Evolutionary conservation across 805 yeast species (phyloP), one percentile per base, ranked within the genome.

Genomic region (Nakazawaea wickerhamii): DNA sequence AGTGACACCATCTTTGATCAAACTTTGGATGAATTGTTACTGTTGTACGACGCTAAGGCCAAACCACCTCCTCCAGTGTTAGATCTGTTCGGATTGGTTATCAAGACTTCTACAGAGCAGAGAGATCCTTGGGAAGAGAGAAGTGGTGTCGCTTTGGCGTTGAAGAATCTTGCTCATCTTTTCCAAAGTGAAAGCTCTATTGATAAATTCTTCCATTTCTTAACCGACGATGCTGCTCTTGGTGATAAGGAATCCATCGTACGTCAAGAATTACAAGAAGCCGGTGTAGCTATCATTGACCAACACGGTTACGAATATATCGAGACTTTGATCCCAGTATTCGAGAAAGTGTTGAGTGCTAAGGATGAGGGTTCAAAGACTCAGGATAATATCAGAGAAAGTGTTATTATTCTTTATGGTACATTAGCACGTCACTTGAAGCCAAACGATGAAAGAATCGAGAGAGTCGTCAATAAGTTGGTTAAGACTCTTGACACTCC

Each of bases 381-480:
- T 5, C 81, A 77, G 51, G 87, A 82, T 58, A 65, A 67, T 26
- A 74, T 87, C 48, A 81, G 81, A 53, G 95, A 89, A 59, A 77
- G 85, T 53, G 83, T 83, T 15, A 85, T 93, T 52, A 83, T 93
- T 44, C 67, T 91, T 35, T 93, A 91, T 55, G 99, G 99, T 52
- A 78, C 93, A 4, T 73, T 90, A 48, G 98, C 96, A 1, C 83
- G 84, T 46, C 96, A 93, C 66, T 71, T 93, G 60, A 67, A 75
- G 13, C 53, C 75, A 0, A 61, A 71, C 18, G 99, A 93, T 55
- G 53, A 70, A 1, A 75, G 96, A 58, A 67, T 90, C 39, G 64
- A 69, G 13, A 60, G 69, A 2, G 84, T 88, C 50, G 77, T 87
- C 31, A 79, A 78, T 22, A 72, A 89, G 53, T 67, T 93, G 48